Evolutionary conservation across 176 grass and related monocot species (phyloP), one percentile per base, ranked within the genome.

Genomic region (Aegilops umbellulata): DNA sequence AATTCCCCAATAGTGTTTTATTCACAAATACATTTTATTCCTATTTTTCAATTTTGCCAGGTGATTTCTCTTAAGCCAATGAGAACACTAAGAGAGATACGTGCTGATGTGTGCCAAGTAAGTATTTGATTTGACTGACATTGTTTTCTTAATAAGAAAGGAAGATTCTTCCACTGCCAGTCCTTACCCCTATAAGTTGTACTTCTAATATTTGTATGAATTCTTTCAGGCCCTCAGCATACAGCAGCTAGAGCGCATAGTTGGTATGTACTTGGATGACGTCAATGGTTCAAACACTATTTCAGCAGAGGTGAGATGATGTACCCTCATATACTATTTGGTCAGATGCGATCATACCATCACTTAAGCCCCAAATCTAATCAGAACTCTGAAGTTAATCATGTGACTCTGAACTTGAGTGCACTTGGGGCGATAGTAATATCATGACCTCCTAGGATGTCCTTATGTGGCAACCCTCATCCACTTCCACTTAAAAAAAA

Each of bases 221-320:
- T 32, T 84, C 82, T 85, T 85, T 80, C 88, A 97, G 95, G 86
- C 86, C 34, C 95, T 97, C 61, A 95, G 89, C 81, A 90, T 89
- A 82, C 92, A 94, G 58, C 95, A 97, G 82, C 86, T 97, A 80
- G 91, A 97, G 65, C 90, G 95, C 74, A 90, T 97, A 73, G 92
- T 94, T 84, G 79, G 90, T 80, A 91, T 91, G 91, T 97, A 97
- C 60, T 95, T 91, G 91, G 95, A 97, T 88, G 95, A 97, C 39
- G 88, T 95, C 82, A 95, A 95, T 89, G 95, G 93, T 80, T 91
- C 95, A 44, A 94, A 95, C 24, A 86, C 86, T 86, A 85, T 97
- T 47, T 97, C 95, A 85, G 86, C 91, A 62, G 89, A 97, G 77
- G 95, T 97, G 84, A 86, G 77, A 86, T 72, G 60, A 71, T 85